These are phyloP conservation scores for Colletotrichum camelliae DNA, from an alignment of 2,329 filamentous ascomycete species.

Conservation along the genomic window DNA sequence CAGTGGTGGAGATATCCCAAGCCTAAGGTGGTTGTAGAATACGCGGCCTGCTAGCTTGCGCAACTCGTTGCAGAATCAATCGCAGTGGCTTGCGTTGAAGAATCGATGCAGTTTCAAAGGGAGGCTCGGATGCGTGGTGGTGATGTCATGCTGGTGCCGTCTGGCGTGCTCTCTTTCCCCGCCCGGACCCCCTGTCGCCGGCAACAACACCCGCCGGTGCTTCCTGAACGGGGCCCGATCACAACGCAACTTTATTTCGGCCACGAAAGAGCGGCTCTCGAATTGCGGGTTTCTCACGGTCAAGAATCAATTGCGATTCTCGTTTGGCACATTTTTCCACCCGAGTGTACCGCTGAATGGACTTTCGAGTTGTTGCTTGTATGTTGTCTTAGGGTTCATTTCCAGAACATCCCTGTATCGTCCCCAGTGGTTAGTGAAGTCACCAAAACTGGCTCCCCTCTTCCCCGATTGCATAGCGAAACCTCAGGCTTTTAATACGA, in stretches of 20 bases:
- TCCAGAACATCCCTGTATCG: background rate
- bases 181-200: background rate
- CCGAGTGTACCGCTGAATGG: background rate
- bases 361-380: background rate
- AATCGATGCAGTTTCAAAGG: background rate
- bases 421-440: background rate
- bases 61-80: background rate
- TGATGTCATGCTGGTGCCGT: constrained; percentile 18
- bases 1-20: background rate
- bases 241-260: background rate
- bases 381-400: background rate
- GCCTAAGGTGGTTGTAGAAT: background rate
- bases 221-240: background rate
- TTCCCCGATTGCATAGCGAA: background rate
- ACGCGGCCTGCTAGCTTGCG: background rate
- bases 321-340: background rate
- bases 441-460: background rate
- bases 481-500: background rate
- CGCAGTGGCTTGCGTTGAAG: background rate
- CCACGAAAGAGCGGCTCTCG: background rate
- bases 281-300: background rate
- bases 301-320: background rate
- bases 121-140: background rate
- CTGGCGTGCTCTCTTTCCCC: constrained; percentile 17
- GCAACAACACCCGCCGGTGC: background rate